Conservation (phyloP, 495 filamentous ascomycete genomes). For the Trichoderma asperelloides region DNA sequence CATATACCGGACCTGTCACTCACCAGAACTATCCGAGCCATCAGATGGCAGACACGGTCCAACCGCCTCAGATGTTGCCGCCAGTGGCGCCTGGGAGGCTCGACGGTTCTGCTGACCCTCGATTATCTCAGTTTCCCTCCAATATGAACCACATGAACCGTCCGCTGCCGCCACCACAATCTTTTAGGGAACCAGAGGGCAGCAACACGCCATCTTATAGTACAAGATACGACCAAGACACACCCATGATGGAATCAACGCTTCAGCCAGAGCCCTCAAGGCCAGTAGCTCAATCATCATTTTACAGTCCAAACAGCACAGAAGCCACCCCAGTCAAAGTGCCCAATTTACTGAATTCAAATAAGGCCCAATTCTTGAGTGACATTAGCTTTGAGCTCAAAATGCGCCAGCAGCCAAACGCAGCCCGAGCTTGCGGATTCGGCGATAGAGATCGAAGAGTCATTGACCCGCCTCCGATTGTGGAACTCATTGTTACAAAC, state of each 20-base stretch:
- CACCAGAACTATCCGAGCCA: not conserved
- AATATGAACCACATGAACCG: not conserved
- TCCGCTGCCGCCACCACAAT: not conserved
- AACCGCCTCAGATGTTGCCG: not conserved
- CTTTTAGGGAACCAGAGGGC: not conserved
- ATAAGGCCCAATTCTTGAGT: constrained; percentile 24
- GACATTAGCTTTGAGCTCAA: constrained; percentile 33
- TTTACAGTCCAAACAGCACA: not conserved
- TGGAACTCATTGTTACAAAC: constrained; percentile 72
- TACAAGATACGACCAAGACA: not conserved
- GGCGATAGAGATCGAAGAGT: constrained; percentile 88
- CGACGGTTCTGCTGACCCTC: not conserved
- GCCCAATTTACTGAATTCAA: constrained; percentile 14
- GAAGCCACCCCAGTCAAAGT: not conserved
- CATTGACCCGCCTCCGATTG: constrained; percentile 90
- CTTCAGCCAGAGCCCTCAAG: not conserved
- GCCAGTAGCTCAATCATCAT: not conserved
- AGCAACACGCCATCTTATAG: constrained; percentile 5
- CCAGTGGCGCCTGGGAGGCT: not conserved
- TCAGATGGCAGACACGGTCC: not conserved
- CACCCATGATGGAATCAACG: not conserved
- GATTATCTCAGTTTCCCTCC: not conserved
- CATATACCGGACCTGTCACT: not conserved
- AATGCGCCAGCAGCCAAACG: constrained; percentile 83
- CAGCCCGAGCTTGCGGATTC: constrained; percentile 87